Conservation (phyloP, 352 stramenopile genomes). For the Globisporangium iwayamae region DNA sequence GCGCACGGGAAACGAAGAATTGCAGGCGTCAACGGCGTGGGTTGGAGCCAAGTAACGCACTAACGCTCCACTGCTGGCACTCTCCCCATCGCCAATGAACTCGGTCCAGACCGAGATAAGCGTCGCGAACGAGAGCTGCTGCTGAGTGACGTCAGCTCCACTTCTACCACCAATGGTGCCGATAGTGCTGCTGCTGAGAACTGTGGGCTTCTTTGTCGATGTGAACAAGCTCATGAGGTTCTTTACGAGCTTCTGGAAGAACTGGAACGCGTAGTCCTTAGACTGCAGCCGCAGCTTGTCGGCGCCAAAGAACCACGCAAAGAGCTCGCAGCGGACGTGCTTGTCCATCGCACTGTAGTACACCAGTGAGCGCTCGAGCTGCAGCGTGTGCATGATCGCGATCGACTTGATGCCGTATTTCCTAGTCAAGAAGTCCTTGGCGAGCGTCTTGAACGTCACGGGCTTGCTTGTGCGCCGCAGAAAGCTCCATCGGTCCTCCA, state of each 20-base stretch:
- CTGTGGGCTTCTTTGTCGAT: slow-evolving; percentile 23
- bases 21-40: slow-evolving; percentile 43
- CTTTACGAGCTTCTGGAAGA: slow-evolving; percentile 57
- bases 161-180: neutral
- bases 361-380: slow-evolving; percentile 66
- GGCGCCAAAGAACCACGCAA: slow-evolving; percentile 62
- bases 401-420: slow-evolving; percentile 81
- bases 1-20: slow-evolving; percentile 30
- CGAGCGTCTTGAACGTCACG: slow-evolving; percentile 49
- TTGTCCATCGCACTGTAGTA: slow-evolving; percentile 43
- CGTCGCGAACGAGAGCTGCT: slow-evolving; percentile 34
- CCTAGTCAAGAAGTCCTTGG: slow-evolving; percentile 54
- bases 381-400: slow-evolving; percentile 58
- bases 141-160: neutral
- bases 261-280: slow-evolving; percentile 54
- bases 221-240: slow-evolving; percentile 31
- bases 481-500: slow-evolving; percentile 35
- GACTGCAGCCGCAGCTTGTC: slow-evolving; percentile 37
- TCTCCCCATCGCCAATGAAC: slow-evolving; percentile 64
- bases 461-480: slow-evolving; percentile 21
- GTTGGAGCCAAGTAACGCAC: slow-evolving; percentile 20
- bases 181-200: slow-evolving; percentile 20
- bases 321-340: slow-evolving; percentile 56
- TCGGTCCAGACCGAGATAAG: slow-evolving; percentile 57
- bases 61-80: slow-evolving; percentile 4